Evolutionary conservation across 441 rosid species (phyloP).

Genomic region (Populus hybrid): DNA sequence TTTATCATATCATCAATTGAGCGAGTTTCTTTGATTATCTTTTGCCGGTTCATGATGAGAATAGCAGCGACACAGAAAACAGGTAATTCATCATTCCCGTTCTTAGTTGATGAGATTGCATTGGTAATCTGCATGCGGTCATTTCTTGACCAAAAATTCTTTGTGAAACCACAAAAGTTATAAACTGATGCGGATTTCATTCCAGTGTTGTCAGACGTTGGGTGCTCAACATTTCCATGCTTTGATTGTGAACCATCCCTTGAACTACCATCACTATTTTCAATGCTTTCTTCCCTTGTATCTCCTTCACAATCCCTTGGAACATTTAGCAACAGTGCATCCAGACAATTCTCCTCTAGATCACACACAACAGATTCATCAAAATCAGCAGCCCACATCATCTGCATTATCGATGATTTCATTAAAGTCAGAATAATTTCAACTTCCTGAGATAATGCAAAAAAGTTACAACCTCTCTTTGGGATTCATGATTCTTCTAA

Average conservation of each 20-base stretch:
- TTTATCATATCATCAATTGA: conserved; percentile 93
- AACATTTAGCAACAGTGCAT: conserved; percentile 62
- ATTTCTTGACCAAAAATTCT: conserved; percentile 65
- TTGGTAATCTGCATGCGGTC: conserved; percentile 49
- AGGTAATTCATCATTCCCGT: conserved; percentile 67
- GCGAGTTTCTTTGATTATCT: conserved; percentile 75
- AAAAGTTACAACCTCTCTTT: neutral
- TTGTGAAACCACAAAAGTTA: conserved; percentile 79
- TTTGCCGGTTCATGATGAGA: conserved; percentile 81
- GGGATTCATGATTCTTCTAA: neutral
- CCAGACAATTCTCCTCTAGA: conserved; percentile 69
- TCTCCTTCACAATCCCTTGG: conserved; percentile 46
- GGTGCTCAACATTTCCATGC: conserved; percentile 36
- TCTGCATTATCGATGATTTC: conserved; percentile 44
- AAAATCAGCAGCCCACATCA: conserved; percentile 99
- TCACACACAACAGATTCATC: conserved; percentile 55
- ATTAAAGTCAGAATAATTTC: conserved; percentile 10
- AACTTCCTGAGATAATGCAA: conserved; percentile 1
- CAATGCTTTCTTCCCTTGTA: conserved; percentile 40
- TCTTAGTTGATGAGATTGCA: conserved; percentile 54
- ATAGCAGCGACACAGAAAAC: conserved; percentile 95
- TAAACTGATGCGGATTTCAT: conserved; percentile 51
- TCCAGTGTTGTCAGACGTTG: conserved; percentile 39
- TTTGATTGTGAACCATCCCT: conserved; percentile 42
- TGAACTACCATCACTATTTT: conserved; percentile 40